Evolutionary conservation across 1,284 basidiomycete species (phyloP), one percentile per base, ranked within the genome.

Genomic region (Stereum hirsutum): DNA sequence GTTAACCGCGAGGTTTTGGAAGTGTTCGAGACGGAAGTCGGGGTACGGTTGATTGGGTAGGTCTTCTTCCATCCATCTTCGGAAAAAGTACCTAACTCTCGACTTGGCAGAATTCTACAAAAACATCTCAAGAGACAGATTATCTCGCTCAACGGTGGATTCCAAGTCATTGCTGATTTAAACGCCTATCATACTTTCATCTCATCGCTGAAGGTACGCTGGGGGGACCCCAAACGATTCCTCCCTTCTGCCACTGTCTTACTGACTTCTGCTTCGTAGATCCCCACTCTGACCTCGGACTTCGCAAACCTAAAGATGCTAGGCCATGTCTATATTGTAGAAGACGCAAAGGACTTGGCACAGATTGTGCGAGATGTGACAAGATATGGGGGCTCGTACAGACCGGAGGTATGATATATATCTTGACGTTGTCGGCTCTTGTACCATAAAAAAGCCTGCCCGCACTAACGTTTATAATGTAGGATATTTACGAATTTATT

Each of bases 91-190:
- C n/a, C 27, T 17, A 19, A 25, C 21, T 26, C n/a, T 36, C 35
- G 11, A 20, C 21, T 14, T 46, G 17, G 38, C 32, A 95, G 90
- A 5, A 93, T 98, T 54, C 63, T 98, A 24, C 91, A 96, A 60
- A 94, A 96, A 54, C 96, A 99, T 55, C 82, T 99, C 57, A 98
- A 99, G 56, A 77, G 92, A 2, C 91, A 96, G 58, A 96, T 96
- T 55, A 95, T 99, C 50, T 96, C 90, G 1, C 73, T 96, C 20
- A 79, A 72, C 43, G 96, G 96, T 14, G 94, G 93, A 0, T 96
- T 97, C 62, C 90, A 94, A 54, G 83, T 98, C 46, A 98, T 99
- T 45, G 86, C 93, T 1, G 96, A 99, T 62, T 65, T 99, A 49
- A 98, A 98, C 60, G 78, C 87, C 1, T 97, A 98, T 61, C 80